Base-by-base conservation (phyloP, 2,329 filamentous ascomycete genomes). In the Coleophoma cylindrospora region DNA sequence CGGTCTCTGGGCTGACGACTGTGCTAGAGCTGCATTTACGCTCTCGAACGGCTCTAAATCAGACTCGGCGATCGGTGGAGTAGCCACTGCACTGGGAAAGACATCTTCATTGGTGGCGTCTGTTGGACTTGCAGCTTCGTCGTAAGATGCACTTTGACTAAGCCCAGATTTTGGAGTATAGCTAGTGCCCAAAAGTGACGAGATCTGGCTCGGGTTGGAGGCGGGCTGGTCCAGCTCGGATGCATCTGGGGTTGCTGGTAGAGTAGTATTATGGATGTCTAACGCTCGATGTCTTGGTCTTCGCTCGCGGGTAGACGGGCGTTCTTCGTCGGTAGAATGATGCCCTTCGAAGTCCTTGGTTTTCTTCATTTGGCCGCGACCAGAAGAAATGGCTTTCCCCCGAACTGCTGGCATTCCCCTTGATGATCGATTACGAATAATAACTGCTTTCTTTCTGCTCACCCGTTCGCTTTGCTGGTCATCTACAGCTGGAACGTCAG, bases 51-150 rank as follows among this genome's bases (percentile, higher is more conserved):
- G 77, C 55, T 87, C 85, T 11, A 81, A 68, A 53, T 91, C 87
- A 19, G 83, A 80, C 55, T 91, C 88, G 9, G 81, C 86, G 56
- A 90, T 82, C 7, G 87, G 87, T 32, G 88, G 87, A 10, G 88
- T 90, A 47, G 87, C 85, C 45, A 84, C 81, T 53, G 76, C 83
- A 62, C 74, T 78, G 58, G 59, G 51, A 60, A 87, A 86, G 34
- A 80, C 72, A 11, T 81, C 83, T 50, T 80, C 76, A 17, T 50
- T 53, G 4, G 40, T 21, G 33, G 33, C 48, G 10, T 58, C 54
- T 17, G 55, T 50, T 34, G 54, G 56, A 34, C 55, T 60, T 36
- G 41, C 45, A 15, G 43, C 48, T 33, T 61, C 57, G n/a, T 61
- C 58, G 37, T 63, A 64, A 6, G 62, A 59, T n/a, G 57, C 55